Evolutionary conservation across 2,329 filamentous ascomycete genomes (phyloP), one percentile per base, ranked within the genome.

Genomic region (Trichoderma cornu-damae): DNA sequence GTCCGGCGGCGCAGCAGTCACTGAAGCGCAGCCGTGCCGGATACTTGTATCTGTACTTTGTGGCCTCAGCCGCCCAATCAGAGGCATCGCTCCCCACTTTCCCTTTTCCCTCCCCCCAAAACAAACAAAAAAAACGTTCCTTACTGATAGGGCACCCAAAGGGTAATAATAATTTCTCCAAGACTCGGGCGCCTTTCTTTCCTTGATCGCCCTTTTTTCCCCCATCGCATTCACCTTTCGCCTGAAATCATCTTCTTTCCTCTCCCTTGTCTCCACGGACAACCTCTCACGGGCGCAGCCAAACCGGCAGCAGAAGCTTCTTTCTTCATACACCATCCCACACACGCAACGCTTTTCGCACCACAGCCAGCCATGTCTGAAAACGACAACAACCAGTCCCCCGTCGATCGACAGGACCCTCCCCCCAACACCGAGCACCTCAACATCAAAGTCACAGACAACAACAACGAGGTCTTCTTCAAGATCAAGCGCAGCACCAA

Each of bases 391-490:
- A 76, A 82, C 51, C 51, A 55, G 51, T 47, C 42, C 32, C 42
- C 51, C 14, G 16, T 18, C 49, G 37, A 43, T 14, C 12, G 49
- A 59, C 71, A 76, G 53, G 72, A 72, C 24, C 72, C 75, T 28
- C 68, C 75, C 52, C 76, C 78, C 22, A 76, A 78, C 57, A 78
- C 78, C 28, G 93, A 97, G 76, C 94, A 99, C 74, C 80, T 99
- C 4, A 99, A 99, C 77, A 97, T 99, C 77, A 99, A 99, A 73
- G 94, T 99, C 12, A 97, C 94, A 0, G 94, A 99, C 67, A 96
- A 96, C 78, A 96, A 96, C 78, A 99, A 99, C 72, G 94, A 99
- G 72, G 93, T 99, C 67, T 99, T 97, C 75, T 99, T 99, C 81
- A 99, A 99, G 81, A 99, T 99, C 78, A 99, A 99, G 86, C 85